A percentile compares a stretch with the other conserved stretches of the same genome.
These are phyloP conservation scores for Strigomonas culicis DNA, from an alignment of 208 protist genomes.

Conservation along the genomic window DNA sequence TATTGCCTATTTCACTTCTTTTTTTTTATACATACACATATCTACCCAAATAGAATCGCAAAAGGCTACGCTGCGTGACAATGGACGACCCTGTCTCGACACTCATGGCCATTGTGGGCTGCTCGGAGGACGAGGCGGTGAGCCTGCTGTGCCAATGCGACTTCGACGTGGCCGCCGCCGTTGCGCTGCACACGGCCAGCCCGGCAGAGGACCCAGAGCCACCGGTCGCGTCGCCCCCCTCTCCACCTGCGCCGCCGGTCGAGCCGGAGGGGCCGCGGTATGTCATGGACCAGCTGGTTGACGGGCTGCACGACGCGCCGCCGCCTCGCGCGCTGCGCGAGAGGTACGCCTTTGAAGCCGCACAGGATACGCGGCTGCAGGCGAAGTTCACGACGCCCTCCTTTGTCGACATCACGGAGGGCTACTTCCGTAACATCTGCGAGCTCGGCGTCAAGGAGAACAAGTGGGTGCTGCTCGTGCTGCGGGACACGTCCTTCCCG, in stretches of 20 bases:
- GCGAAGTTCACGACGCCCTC: slow-evolving; percentile 35
- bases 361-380: slow-evolving; percentile 18
- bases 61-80: background rate
- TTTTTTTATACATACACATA: slow-evolving; percentile 4
- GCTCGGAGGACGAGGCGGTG: slow-evolving; percentile 58
- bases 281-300: background rate
- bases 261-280: slow-evolving; percentile 15
- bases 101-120: slow-evolving; percentile 67
- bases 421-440: slow-evolving; percentile 42
- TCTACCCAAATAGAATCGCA: slow-evolving; percentile 5
- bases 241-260: slow-evolving; percentile 18
- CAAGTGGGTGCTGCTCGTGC: slow-evolving; percentile 62
- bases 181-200: slow-evolving; percentile 29
- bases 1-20: background rate
- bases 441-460: slow-evolving; percentile 22
- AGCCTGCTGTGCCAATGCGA: slow-evolving; percentile 41
- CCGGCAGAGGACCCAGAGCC: slow-evolving; percentile 15
- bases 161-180: slow-evolving; percentile 53
- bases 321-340: slow-evolving; percentile 6
- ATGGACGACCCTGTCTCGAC: slow-evolving; percentile 56
- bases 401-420: slow-evolving; percentile 40
- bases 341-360: slow-evolving; percentile 15
- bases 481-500: slow-evolving; percentile 48
- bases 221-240: slow-evolving; percentile 8
- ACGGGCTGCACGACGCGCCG: slow-evolving; percentile 9